Percentiles rank a stretch among this genome's conserved stretches.
Evolutionary conservation across 2,329 filamentous ascomycete genomes (phyloP).

Genomic region (Gliomastix tumulicola): DNA sequence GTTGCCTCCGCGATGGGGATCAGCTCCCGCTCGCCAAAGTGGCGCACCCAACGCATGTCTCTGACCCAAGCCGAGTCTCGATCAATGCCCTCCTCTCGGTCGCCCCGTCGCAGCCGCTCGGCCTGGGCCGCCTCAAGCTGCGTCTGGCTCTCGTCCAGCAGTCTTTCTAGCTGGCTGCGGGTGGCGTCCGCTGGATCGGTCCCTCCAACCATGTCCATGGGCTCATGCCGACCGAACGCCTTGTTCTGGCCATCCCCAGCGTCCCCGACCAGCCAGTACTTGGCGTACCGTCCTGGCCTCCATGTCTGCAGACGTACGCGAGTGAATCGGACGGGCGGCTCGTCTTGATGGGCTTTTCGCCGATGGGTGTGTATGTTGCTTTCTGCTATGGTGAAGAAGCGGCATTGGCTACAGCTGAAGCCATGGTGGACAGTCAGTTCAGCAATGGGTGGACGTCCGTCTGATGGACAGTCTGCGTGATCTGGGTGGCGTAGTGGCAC

Average conservation of each 20-base stretch:
- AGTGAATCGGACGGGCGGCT: no score
- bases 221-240: not conserved
- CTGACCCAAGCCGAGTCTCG: not conserved
- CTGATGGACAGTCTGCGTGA: no score
- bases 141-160: not conserved
- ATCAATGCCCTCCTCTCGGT: not conserved
- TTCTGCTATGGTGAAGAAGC: no score
- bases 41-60: not conserved
- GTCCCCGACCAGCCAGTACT: conserved; percentile 1
- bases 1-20: not conserved
- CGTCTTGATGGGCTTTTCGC: no score
- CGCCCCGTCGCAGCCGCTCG: not conserved
- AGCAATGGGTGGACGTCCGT: no score
- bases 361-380: no score
- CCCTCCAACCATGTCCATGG: no score
- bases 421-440: no score
- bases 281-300: not conserved
- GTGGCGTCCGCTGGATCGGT: not conserved
- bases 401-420: no score
- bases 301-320: not conserved
- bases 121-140: not conserved
- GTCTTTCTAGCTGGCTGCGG: not conserved
- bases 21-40: not conserved
- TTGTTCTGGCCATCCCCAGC: not conserved
- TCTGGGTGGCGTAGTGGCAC: no score